Evolutionary conservation across 2,329 filamentous ascomycete species (phyloP), one percentile per base, ranked within the genome.

Genomic region (Zymoseptoria tritici): DNA sequence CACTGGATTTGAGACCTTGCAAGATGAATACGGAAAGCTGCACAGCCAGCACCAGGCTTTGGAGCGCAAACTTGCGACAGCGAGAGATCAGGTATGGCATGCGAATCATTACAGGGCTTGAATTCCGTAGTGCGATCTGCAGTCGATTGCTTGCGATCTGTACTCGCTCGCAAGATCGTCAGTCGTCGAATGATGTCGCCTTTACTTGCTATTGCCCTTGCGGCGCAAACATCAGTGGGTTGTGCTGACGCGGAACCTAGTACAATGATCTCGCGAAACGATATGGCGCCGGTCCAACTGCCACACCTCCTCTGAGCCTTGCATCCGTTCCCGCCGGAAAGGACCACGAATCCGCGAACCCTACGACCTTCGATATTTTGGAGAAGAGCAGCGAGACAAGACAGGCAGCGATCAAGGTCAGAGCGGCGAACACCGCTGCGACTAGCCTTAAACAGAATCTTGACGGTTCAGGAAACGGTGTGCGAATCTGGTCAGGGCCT

Each of bases 131-230:
- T 63, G 65, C 66, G 67, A 73, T 78, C 77, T 72, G 67, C 70
- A 60, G 59, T 68, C 54, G 49, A 79, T 79, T 80, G 78, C 77
- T 80, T 77, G 80, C 79, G 77, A 80, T 74, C 78, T 80, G 75
- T 72, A 81, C 77, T 72, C 74, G 74, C 66, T 57, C 52, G 73
- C 74, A 70, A 73, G 75, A 77, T 66, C 72, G 74, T 75, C 71
- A 77, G 73, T 73, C 71, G 36, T 11, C 13, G 16, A 46, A 13
- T 46, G 36, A 13, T 46, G 36, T 16, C 13, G 16, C 13, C 13
- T 46, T 46, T n/a, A n/a, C 16, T 46, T n/a, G 36, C 36, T 46
- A 46, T 46, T n/a, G 36, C 13, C n/a, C 13, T 46, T 46, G 36
- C 36, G 36, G 11, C 36, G 36, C 36, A 46, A 46, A 46, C 36